A percentile compares a stretch with the other conserved stretches of the same genome.
Evolutionary conservation across 2,329 filamentous ascomycete species (phyloP).

Genomic region (Fusarium sterilihyphosum): DNA sequence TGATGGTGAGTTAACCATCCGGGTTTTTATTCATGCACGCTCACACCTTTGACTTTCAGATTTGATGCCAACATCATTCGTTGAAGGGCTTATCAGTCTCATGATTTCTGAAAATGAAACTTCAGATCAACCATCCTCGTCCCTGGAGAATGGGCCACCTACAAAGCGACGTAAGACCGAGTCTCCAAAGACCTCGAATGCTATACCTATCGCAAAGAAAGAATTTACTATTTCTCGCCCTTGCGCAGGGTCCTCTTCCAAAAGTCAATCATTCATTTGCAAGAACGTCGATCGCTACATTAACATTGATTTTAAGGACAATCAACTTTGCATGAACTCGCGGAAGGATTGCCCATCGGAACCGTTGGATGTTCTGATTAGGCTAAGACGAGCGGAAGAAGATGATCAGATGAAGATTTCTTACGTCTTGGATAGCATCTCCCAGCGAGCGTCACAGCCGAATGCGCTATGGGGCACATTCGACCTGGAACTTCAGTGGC

Average conservation of each 20-base stretch:
- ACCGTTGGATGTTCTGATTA: slow-evolving; percentile 25
- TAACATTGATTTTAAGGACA: slow-evolving; percentile 13
- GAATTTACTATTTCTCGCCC: slow-evolving; percentile 43
- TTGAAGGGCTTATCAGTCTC: slow-evolving; percentile 37
- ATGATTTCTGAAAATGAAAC: slow-evolving; percentile 22
- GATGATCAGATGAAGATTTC: slow-evolving; percentile 20
- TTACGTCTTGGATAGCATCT: neutral
- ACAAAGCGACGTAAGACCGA: slow-evolving; percentile 47
- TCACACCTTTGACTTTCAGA: slow-evolving; percentile 30
- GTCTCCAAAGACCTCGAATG: slow-evolving; percentile 3
- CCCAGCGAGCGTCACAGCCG: slow-evolving; percentile 27
- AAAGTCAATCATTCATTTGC: slow-evolving; percentile 9
- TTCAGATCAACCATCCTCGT: slow-evolving; percentile 9
- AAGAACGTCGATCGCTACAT: slow-evolving; percentile 38
- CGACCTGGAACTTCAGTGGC: slow-evolving; percentile 45
- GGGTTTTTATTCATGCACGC: neutral
- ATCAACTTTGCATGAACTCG: slow-evolving; percentile 31
- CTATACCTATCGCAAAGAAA: slow-evolving; percentile 43
- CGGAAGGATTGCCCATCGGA: slow-evolving; percentile 13
- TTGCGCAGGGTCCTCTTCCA: slow-evolving; percentile 23
- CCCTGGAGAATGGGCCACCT: slow-evolving; percentile 27
- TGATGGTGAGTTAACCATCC: slow-evolving; percentile 39
- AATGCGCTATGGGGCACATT: slow-evolving; percentile 51
- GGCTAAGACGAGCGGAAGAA: slow-evolving; percentile 37
- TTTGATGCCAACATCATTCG: slow-evolving; percentile 36